Conservation (phyloP, 805 yeast species). For the Candida dendrica region DNA sequence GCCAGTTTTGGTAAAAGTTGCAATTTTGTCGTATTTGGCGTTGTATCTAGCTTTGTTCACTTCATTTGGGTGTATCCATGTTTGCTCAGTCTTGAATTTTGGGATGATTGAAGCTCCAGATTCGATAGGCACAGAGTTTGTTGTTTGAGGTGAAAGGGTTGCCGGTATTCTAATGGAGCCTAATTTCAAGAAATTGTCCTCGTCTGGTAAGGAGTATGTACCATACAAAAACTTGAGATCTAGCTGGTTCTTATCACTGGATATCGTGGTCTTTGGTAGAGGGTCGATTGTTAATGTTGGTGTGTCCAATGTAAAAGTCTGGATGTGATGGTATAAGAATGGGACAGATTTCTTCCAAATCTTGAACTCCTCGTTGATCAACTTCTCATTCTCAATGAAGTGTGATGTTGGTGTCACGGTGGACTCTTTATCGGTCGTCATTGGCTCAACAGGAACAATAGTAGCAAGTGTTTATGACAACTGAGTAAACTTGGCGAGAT, state of each 20-base stretch:
- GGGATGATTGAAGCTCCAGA: conserved; percentile 24
- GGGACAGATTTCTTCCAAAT: conserved; percentile 85
- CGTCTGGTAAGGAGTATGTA: conserved; percentile 26
- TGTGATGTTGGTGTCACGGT: conserved; percentile 19
- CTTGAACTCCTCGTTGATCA: conserved; percentile 68
- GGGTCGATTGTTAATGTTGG: conserved; percentile 57
- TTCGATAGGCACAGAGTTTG: conserved; percentile 19
- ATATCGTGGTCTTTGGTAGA: conserved; percentile 31
- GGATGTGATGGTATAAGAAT: conserved; percentile 60
- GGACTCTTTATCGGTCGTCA: not conserved
- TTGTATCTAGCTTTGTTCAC: conserved; percentile 53
- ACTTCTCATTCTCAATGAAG: conserved; percentile 52
- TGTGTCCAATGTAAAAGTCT: conserved; percentile 48
- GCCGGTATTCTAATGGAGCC: conserved; percentile 32
- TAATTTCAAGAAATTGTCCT: conserved; percentile 37
- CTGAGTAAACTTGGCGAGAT: too few relatives aligned
- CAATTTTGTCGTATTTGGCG: conserved; percentile 18
- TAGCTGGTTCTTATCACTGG: conserved; percentile 23
- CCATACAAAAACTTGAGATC: conserved; percentile 38
- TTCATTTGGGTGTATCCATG: conserved; percentile 53
- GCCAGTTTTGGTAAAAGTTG: conserved; percentile 31
- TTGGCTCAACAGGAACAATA: too few relatives aligned
- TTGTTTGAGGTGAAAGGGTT: conserved; percentile 33
- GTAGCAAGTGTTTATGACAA: too few relatives aligned
- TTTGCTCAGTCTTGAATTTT: conserved; percentile 28